Evolutionary conservation across 352 stramenopile species (phyloP).

Genomic region (Globisporangium takayamanum): DNA sequence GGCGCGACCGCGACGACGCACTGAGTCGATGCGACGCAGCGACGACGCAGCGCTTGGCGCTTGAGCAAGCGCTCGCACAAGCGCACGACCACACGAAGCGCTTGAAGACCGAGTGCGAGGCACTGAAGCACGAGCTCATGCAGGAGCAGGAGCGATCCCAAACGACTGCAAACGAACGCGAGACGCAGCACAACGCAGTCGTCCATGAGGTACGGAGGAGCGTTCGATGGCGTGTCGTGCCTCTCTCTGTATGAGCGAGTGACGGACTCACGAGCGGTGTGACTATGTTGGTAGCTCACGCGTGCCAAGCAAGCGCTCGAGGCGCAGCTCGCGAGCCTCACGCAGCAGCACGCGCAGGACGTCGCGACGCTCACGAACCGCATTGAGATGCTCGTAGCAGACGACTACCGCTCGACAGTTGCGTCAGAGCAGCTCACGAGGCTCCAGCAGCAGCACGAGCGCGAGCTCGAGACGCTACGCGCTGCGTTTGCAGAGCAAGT

Average conservation of each 20-base stretch:
- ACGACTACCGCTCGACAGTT: constrained; percentile 11
- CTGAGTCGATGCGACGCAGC: not conserved
- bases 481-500: constrained; percentile 22
- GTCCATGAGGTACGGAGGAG: constrained; percentile 6
- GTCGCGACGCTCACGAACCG: constrained; percentile 3
- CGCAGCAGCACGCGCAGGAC: constrained; percentile 1
- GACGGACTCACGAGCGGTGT: too few relatives aligned
- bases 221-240: too few relatives aligned
- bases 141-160: constrained; percentile 17
- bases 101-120: constrained; percentile 1
- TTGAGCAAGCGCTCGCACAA: not conserved
- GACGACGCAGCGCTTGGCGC: not conserved
- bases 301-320: constrained; percentile 6
- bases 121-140: constrained; percentile 7
- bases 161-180: constrained; percentile 3
- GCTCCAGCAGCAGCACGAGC: constrained; percentile 15
- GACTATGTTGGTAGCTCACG: not conserved
- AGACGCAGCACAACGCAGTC: not conserved
- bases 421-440: constrained; percentile 11
- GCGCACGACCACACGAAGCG: not conserved
- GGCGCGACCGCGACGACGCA: constrained; percentile 5
- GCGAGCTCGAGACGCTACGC: constrained; percentile 12
- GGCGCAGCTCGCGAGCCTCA: not conserved
- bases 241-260: too few relatives aligned
- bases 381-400: constrained; percentile 8